Percentiles rank a stretch among this genome's conserved stretches.
Conservation (phyloP, 1,139 yeast species). For the Pneumocystis murina region DNA sequence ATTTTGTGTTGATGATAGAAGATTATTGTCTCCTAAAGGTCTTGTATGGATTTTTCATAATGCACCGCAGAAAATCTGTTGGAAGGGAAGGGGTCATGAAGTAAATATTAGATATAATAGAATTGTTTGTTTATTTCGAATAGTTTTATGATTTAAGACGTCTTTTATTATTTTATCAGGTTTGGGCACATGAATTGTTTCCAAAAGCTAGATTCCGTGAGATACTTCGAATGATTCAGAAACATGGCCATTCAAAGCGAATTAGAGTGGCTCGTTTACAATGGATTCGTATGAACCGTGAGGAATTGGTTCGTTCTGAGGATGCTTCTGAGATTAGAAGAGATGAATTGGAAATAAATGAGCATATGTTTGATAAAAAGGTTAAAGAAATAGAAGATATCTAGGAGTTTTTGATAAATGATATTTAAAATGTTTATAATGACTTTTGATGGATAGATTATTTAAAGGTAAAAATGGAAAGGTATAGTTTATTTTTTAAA, state of each 20-base stretch:
- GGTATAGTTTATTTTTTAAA: too few relatives aligned
- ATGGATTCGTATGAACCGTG: neutral
- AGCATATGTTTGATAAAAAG: neutral
- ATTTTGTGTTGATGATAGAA: neutral
- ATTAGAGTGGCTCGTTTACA: slow-evolving; percentile 16
- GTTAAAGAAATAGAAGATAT: neutral
- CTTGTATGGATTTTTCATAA: slow-evolving; percentile 21
- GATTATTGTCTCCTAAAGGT: slow-evolving; percentile 24
- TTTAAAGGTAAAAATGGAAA: too few relatives aligned
- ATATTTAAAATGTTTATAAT: neutral
- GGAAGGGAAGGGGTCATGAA: slow-evolving; percentile 29
- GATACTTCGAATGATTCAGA: slow-evolving; percentile 27
- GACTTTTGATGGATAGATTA: too few relatives aligned
- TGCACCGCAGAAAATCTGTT: slow-evolving; percentile 19
- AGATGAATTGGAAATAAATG: neutral
- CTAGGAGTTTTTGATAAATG: neutral
- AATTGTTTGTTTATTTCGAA: too few relatives aligned
- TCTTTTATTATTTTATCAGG: slow-evolving; percentile 52
- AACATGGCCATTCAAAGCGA: slow-evolving; percentile 21
- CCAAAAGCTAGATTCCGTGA: slow-evolving; percentile 69
- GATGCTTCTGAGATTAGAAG: slow-evolving; percentile 9
- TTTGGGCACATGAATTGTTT: slow-evolving; percentile 72
- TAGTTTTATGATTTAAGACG: slow-evolving; percentile 31
- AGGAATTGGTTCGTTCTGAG: too few relatives aligned
- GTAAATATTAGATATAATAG: slow-evolving; percentile 5